A percentile compares a stretch with the other conserved stretches of the same genome.
phyloP scores from a whole-genome alignment of 495 filamentous ascomycete species.

The Talaromyces trachyspermus region DNA sequence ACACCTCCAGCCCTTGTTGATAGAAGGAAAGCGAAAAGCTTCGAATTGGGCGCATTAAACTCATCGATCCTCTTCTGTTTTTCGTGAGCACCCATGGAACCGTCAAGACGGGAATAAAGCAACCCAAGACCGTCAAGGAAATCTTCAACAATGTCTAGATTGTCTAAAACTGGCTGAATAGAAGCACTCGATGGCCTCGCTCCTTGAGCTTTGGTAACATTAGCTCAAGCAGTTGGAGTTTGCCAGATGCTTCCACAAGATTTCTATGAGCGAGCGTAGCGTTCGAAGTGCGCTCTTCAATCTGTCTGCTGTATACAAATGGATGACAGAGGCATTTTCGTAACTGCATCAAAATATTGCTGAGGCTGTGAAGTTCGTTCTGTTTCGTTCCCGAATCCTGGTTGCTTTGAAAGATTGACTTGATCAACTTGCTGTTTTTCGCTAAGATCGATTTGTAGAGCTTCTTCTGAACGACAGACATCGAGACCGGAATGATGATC shows the following conservation, averaged over 20 bases:
- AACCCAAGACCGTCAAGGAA: slow-evolving; percentile 69
- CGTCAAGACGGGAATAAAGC: slow-evolving; percentile 74
- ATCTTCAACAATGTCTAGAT: slow-evolving; percentile 85
- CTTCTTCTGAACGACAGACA: slow-evolving; percentile 87
- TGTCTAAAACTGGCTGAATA: slow-evolving; percentile 95
- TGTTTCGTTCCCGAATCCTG: slow-evolving; percentile 46
- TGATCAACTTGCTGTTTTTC: slow-evolving; percentile 83
- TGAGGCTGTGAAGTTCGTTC: slow-evolving; percentile 67
- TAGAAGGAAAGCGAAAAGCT: slow-evolving; percentile 80
- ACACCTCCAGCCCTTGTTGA: slow-evolving; percentile 93
- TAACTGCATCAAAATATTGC: slow-evolving; percentile 92
- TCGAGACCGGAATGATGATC: slow-evolving; percentile 87
- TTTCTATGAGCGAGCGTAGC: slow-evolving; percentile 57
- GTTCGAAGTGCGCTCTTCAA: slow-evolving; percentile 67
- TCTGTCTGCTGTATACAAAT: slow-evolving; percentile 81
- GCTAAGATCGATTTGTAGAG: slow-evolving; percentile 90
- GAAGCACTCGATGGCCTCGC: slow-evolving; percentile 84
- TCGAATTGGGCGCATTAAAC: slow-evolving; percentile 80
- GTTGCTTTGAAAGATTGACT: slow-evolving; percentile 66
- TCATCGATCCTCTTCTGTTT: slow-evolving; percentile 92
- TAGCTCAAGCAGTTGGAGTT: slow-evolving; percentile 76
- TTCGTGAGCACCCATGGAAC: slow-evolving; percentile 65
- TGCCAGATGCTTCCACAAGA: slow-evolving; percentile 83
- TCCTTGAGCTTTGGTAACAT: slow-evolving; percentile 87
- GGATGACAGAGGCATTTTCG: slow-evolving; percentile 94